Evolutionary conservation across 2,329 filamentous ascomycete species (phyloP), one percentile per base, ranked within the genome.

Genomic region (Fusarium dimerum): DNA sequence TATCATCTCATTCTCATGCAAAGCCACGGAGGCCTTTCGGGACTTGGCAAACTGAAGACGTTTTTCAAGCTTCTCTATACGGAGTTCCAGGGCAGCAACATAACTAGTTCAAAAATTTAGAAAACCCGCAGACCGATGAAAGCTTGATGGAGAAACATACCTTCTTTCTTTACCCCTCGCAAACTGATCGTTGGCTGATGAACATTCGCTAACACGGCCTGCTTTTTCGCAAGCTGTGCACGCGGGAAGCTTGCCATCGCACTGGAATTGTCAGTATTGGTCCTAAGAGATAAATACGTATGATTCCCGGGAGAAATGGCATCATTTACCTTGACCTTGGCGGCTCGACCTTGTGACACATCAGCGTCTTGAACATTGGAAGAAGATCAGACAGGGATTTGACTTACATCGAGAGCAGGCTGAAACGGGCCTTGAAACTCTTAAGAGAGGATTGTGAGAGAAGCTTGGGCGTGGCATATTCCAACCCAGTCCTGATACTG

Each of bases 161-260:
- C 92, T 97, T 66, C 93, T 82, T 69, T 97, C 94, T 72, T 97
- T 97, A 55, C 94, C 94, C 57, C 92, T 83, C 1, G 93, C 92
- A 72, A 97, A 97, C 70, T 97, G 92, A 68, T 97, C 93, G 66
- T 95, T 97, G 8, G 92, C 92, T 50, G 92, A 92, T 7, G 92
- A 96, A 71, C 94, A 99, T 68, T 95, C 92, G 54, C 81, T 86
- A 50, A 89, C 86, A 56, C 91, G 88, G 30, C 92, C 92, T 13
- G 91, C 90, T 73, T 92, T 92, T 72, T 97, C 93, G 68, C 94
- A 97, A 16, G 93, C 93, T 8, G 92, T 95, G 69, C 94, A 99
- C 8, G 92, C 92, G 11, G 94, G 94, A 38, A 97, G 78, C 72
- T 97, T 97, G 56, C 94, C 93, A 75, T 97, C 94, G 67, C 94